Base-by-base conservation (phyloP, 2,329 filamentous ascomycete species). In the Ophidiomyces ophidiicola region DNA sequence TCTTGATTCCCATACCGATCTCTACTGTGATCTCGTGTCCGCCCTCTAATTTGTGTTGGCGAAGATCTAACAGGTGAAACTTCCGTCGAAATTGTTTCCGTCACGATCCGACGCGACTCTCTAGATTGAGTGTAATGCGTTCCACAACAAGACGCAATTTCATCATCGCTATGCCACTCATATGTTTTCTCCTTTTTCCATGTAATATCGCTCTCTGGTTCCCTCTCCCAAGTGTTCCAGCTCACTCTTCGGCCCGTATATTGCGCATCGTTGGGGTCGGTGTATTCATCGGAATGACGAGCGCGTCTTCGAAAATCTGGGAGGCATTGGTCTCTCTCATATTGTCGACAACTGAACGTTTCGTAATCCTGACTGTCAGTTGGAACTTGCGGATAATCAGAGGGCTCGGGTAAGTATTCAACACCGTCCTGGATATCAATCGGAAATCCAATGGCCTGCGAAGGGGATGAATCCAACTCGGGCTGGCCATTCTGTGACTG, bases 141-240 rank as follows among this genome's bases (percentile, higher is more conserved):
- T 6, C 43, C 41, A 25, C 33, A 26, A 25, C 41, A 34, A 8
- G 43, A 44, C 12, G 44, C 40, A 17, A 41, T 10, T 17, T 48
- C 46, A 30, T 47, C 45, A 15, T 48, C 46, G 26, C 46, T 47
- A 31, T 47, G 32, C 45, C 43, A 48, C 32, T 45, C 46, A 11
- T 33, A 28, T 14, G 18, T 14, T 29, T 23, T 14, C 24, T 40
- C 32, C 19, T 34, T 39, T 6, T 31, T 20, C 23, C n/a, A 17
- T 8, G 29, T 35, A 30, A 30, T 26, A 17, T 35, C 12, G 12
- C 17, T 30, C 29, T 26, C 32, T 11, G 19, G 26, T 20, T 43
- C 38, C 15, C 38, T 42, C 19, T 44, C 35, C n/a, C 30, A 46
- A 23, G 38, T 44, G 15, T 43, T 38, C 36, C 42, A 35, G 36